phyloP scores from a whole-genome alignment of 2,329 filamentous ascomycete genomes.

The Neopestalotiopsis clavispora region DNA sequence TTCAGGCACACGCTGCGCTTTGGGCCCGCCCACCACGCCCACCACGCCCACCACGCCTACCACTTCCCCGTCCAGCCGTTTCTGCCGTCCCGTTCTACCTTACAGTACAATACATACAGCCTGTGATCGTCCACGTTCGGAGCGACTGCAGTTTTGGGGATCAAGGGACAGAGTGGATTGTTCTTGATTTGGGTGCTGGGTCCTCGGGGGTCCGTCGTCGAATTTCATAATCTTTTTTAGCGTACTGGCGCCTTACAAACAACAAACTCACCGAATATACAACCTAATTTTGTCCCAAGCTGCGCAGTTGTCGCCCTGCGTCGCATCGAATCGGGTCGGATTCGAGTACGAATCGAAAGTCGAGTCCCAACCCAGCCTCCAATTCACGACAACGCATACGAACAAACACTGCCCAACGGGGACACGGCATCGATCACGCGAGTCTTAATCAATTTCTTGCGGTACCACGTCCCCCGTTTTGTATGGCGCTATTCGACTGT shows the following conservation, averaged over 20 bases:
- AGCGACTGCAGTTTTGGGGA: neutral
- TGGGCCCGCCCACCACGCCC: neutral
- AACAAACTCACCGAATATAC: neutral
- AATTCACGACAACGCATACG: neutral
- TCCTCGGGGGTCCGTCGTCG: neutral
- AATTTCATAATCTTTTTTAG: neutral
- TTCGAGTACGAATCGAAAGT: neutral
- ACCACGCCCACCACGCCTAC: neutral
- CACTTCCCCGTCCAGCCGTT: neutral
- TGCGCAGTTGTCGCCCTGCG: neutral
- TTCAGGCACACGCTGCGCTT: neutral
- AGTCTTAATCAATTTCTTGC: neutral
- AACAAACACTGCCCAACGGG: neutral
- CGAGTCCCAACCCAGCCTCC: neutral
- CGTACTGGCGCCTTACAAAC: neutral
- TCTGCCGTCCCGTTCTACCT: neutral
- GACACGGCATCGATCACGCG: neutral
- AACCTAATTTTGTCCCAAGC: neutral
- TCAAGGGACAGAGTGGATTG: neutral
- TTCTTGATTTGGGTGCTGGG: neutral
- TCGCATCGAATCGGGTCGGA: neutral
- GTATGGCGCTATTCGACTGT: constrained; percentile 12
- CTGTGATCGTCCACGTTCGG: neutral
- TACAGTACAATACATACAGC: neutral
- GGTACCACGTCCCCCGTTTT: constrained; percentile 1